Evolutionary conservation across 305 asterid species (phyloP).

Genomic region (Ajuga reptans): DNA sequence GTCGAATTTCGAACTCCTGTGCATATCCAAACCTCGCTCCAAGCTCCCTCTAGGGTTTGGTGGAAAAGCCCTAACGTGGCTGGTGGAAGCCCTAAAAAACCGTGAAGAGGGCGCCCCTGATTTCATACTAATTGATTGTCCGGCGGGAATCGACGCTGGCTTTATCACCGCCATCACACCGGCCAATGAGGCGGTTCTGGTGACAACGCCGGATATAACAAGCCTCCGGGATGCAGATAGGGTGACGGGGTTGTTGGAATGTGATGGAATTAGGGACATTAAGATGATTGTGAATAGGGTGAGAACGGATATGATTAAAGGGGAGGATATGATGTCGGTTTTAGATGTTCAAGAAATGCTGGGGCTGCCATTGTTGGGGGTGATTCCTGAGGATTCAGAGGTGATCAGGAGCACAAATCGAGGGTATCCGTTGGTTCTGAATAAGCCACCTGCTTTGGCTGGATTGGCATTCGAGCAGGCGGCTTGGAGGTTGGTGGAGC

Average conservation of each 20-base stretch:
- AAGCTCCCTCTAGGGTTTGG: slow-evolving; percentile 86
- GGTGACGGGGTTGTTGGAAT: slow-evolving; percentile 79
- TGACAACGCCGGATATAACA: slow-evolving; percentile 88
- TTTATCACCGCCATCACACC: slow-evolving; percentile 96
- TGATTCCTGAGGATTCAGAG: slow-evolving; percentile 85
- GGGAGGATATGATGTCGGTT: slow-evolving; percentile 98
- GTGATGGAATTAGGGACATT: slow-evolving; percentile 89
- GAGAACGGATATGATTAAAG: slow-evolving; percentile 87
- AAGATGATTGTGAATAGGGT: slow-evolving; percentile 95
- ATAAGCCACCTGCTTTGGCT: slow-evolving; percentile 88
- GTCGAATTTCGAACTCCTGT: slow-evolving; percentile 80
- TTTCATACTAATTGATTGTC: slow-evolving; percentile 80
- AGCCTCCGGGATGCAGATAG: slow-evolving; percentile 87
- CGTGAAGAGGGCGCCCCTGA: slow-evolving; percentile 73
- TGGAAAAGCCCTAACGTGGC: slow-evolving; percentile 84
- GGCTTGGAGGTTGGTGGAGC: slow-evolving; percentile 96
- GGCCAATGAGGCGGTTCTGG: slow-evolving; percentile 89
- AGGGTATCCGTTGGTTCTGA: slow-evolving; percentile 80
- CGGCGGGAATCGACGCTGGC: slow-evolving; percentile 93
- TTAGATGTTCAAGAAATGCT: slow-evolving; percentile 90
- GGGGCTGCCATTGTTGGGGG: slow-evolving; percentile 81
- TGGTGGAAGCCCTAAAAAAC: slow-evolving; percentile 74
- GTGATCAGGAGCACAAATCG: slow-evolving; percentile 86
- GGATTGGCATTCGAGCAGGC: slow-evolving; percentile 96
- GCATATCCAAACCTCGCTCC: slow-evolving; percentile 90